Percentiles rank a stretch among this genome's conserved stretches.
phyloP scores from a whole-genome alignment of 1,284 basidiomycete genomes.

The Fomitiporia mediterranea region DNA sequence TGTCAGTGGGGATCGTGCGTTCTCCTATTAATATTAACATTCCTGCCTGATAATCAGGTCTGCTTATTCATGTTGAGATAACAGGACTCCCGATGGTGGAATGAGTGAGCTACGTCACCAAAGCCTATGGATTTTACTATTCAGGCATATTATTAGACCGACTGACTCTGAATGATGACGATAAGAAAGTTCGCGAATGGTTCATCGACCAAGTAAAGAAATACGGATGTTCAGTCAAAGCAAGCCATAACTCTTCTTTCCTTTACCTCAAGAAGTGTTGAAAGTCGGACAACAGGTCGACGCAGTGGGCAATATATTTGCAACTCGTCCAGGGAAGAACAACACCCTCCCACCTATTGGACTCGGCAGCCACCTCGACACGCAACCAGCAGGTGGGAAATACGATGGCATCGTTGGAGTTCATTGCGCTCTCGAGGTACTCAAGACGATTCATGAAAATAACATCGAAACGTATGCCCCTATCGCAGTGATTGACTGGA shows the following conservation, averaged over 20 bases:
- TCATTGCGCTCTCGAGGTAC: conserved; percentile 24
- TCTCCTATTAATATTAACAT: not conserved
- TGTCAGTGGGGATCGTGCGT: conserved; percentile 21
- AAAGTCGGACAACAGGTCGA: conserved; percentile 3
- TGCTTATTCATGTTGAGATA: not conserved
- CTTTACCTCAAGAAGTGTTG: conserved; percentile 2
- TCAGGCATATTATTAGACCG: conserved; percentile 11
- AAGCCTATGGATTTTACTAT: not conserved
- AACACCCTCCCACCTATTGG: conserved; percentile 21
- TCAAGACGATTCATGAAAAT: conserved; percentile 24
- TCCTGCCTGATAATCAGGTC: not conserved
- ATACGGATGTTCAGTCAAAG: conserved; percentile 24
- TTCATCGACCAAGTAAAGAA: conserved; percentile 23
- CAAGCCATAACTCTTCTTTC: not conserved
- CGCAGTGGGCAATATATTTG: conserved; percentile 23
- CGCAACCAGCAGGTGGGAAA: conserved; percentile 25
- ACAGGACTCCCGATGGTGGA: conserved; percentile 17
- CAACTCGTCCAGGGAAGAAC: conserved; percentile 21
- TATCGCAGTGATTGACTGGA: conserved; percentile 26
- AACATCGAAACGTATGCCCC: conserved; percentile 25
- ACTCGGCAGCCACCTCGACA: conserved; percentile 25
- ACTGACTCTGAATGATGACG: conserved; percentile 24
- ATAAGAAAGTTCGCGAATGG: conserved; percentile 23
- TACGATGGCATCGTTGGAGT: conserved; percentile 29
- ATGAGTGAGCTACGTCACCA: conserved; percentile 10